Evolutionary conservation across 208 protist species (phyloP).

Genomic region (Acanthamoeba healyi): DNA sequence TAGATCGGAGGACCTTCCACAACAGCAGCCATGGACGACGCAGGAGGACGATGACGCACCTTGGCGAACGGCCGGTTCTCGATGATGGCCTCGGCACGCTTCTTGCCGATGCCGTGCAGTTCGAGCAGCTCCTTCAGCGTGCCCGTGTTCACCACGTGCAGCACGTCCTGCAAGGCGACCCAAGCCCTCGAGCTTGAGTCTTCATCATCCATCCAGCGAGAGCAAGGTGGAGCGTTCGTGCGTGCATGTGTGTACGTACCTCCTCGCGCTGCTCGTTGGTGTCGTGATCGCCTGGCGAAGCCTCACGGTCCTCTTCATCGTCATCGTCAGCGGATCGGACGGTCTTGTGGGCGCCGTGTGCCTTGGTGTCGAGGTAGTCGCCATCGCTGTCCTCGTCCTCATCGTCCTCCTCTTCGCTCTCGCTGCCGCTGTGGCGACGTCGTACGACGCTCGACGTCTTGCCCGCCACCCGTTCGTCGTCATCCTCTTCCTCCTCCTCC

Average conservation of each 20-base stretch:
- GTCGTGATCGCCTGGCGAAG: background rate
- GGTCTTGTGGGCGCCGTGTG: background rate
- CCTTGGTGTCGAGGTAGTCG: background rate
- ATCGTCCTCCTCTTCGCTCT: background rate
- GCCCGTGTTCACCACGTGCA: constrained; percentile 9
- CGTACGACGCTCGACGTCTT: background rate
- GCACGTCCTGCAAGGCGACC: background rate
- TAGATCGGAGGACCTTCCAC: background rate
- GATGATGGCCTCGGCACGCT: constrained; percentile 58
- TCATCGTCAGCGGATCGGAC: background rate
- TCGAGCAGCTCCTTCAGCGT: constrained; percentile 17
- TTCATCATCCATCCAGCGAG: too few relatives aligned
- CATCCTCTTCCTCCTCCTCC: background rate
- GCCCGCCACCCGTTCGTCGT: background rate
- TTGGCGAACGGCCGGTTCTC: constrained; percentile 7
- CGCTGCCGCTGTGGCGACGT: background rate
- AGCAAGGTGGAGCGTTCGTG: too few relatives aligned
- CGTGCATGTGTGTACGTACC: background rate
- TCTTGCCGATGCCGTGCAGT: constrained; percentile 42
- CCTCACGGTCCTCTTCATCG: background rate
- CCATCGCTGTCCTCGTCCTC: background rate
- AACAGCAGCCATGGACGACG: background rate
- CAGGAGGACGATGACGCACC: background rate
- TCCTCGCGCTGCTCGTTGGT: background rate
- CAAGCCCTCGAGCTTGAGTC: too few relatives aligned